These are phyloP conservation scores for Pilatotrama ljubarskyi DNA, from an alignment of 768 basidiomycete species.

Conservation along the genomic window DNA sequence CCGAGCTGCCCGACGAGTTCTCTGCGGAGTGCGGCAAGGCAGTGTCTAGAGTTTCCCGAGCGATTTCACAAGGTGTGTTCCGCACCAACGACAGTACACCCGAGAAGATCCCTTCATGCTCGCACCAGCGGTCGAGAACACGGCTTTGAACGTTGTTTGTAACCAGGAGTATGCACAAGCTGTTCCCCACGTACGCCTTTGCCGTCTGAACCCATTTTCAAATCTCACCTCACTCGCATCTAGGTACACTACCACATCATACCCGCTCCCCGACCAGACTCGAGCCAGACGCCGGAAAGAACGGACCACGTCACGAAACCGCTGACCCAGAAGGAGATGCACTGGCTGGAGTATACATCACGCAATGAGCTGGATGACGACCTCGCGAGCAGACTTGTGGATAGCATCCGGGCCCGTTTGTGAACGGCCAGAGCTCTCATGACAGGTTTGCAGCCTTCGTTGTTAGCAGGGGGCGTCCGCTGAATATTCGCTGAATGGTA, in stretches of 20 bases:
- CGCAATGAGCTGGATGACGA: slow-evolving; percentile 62
- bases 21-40: slow-evolving; percentile 60
- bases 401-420: slow-evolving; percentile 41
- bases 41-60: slow-evolving; percentile 61
- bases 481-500: no score
- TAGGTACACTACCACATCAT: slow-evolving; percentile 80
- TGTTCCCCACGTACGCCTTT: slow-evolving; percentile 63
- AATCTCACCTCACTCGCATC: background rate
- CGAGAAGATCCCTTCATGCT: background rate
- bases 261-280: slow-evolving; percentile 52
- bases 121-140: slow-evolving; percentile 55
- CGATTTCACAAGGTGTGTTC: slow-evolving; percentile 57
- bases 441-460: no score
- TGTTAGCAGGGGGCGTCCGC: no score
- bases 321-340: slow-evolving; percentile 54
- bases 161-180: slow-evolving; percentile 84
- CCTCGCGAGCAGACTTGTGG: slow-evolving; percentile 47
- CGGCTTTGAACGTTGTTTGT: slow-evolving; percentile 72
- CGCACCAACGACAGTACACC: background rate
- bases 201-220: background rate
- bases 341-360: slow-evolving; percentile 56
- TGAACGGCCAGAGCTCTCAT: background rate
- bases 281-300: slow-evolving; percentile 10
- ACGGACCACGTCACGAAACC: slow-evolving; percentile 28
- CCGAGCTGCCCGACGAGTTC: slow-evolving; percentile 61